Conservation (phyloP, 139 green algal genomes). For the Diplosphaera chodatii region DNA sequence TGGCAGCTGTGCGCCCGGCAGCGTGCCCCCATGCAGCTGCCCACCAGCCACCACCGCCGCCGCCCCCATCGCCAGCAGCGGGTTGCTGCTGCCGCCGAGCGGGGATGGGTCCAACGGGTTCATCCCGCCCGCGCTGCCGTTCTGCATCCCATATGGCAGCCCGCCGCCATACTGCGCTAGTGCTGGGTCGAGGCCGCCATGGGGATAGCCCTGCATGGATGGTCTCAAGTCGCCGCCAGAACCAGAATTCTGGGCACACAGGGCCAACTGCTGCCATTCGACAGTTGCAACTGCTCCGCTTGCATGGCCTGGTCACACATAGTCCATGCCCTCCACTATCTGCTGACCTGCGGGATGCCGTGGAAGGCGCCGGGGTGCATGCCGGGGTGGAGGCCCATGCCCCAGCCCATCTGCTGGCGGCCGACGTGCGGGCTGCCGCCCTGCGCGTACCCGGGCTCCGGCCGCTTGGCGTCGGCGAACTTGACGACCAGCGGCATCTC, state of each 20-base stretch:
- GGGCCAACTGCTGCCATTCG: too few relatives aligned
- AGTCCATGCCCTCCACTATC: too few relatives aligned
- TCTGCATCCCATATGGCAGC: not conserved
- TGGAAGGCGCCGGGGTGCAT: constrained; percentile 3
- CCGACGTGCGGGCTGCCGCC: constrained; percentile 2
- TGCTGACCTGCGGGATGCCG: constrained; percentile 14
- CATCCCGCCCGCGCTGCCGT: not conserved
- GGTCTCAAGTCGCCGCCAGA: too few relatives aligned
- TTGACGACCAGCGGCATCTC: constrained; percentile 78
- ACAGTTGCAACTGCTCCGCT: too few relatives aligned
- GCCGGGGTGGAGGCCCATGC: not conserved
- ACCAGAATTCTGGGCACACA: too few relatives aligned
- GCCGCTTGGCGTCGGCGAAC: constrained; percentile 73
- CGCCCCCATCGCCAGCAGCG: too few relatives aligned
- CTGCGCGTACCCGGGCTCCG: not conserved
- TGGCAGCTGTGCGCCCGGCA: constrained; percentile 8
- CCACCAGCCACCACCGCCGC: too few relatives aligned
- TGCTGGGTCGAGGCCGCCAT: constrained; percentile 10
- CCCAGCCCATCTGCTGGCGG: constrained; percentile 8
- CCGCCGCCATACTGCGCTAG: too few relatives aligned
- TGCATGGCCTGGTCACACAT: too few relatives aligned
- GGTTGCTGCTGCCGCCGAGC: too few relatives aligned
- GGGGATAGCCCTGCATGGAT: too few relatives aligned
- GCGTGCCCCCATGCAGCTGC: not conserved
- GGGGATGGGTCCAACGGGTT: not conserved